A percentile compares a stretch with the other conserved stretches of the same genome.
phyloP scores from a whole-genome alignment of 1,139 yeast species.

The Yamadazyma buinensis region DNA sequence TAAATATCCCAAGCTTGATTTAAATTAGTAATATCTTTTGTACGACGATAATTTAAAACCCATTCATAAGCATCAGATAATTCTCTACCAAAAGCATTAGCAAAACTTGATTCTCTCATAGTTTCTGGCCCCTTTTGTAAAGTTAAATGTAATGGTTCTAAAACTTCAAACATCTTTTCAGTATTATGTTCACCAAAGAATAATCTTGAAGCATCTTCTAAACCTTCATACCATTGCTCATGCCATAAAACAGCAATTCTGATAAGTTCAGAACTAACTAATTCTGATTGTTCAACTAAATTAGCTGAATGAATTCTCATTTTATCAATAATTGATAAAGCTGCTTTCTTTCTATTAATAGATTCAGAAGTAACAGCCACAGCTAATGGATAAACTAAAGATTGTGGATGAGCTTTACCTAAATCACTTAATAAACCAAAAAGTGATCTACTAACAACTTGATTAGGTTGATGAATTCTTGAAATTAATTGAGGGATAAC shows the following conservation, averaged over 20 bases:
- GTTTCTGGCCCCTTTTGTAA: constrained; percentile 89
- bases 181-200: constrained; percentile 94
- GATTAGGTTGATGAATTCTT: constrained; percentile 93
- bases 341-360: constrained; percentile 85
- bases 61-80: constrained; percentile 91
- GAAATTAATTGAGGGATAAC: constrained; percentile 95
- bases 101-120: constrained; percentile 87
- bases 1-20: constrained; percentile 98
- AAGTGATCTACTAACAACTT: constrained; percentile 74
- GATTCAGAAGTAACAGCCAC: constrained; percentile 96
- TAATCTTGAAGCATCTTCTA: constrained; percentile 92
- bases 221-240: constrained; percentile 96
- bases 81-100: constrained; percentile 91
- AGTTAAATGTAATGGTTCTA: constrained; percentile 85
- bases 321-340: constrained; percentile 83
- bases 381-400: constrained; percentile 89
- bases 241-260: constrained; percentile 97
- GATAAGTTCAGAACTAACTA: constrained; percentile 90
- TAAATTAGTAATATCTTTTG: constrained; percentile 81
- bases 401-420: constrained; percentile 96
- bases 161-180: constrained; percentile 87
- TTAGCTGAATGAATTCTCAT: constrained; percentile 85
- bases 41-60: constrained; percentile 80
- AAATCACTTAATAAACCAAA: constrained; percentile 79
- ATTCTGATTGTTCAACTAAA: constrained; percentile 86